phyloP scores from a whole-genome alignment of 164 flowering plant genomes.

The Dillenia turbinata region DNA sequence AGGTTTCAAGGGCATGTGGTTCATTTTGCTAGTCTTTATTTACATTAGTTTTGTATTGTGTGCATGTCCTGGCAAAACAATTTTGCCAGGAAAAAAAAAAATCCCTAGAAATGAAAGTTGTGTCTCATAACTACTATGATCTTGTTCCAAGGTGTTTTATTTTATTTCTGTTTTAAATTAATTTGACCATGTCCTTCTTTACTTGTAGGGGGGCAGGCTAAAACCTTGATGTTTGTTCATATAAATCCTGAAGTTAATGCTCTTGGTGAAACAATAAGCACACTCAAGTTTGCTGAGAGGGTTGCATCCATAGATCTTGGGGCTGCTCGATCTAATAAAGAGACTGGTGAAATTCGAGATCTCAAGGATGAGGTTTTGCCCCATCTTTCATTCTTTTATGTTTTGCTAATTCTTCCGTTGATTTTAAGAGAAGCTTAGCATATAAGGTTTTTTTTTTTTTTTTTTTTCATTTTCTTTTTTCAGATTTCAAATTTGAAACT shows the following conservation, averaged over 20 bases:
- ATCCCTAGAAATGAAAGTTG: too few relatives aligned
- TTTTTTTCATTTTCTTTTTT: slow-evolving; percentile 1
- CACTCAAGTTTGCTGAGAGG: slow-evolving; percentile 91
- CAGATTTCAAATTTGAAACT: slow-evolving; percentile 64
- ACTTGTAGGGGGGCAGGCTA: slow-evolving; percentile 83
- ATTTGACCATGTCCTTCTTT: too few relatives aligned
- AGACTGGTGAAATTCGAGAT: slow-evolving; percentile 66
- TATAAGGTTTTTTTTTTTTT: not conserved
- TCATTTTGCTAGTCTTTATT: not conserved
- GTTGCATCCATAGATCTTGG: slow-evolving; percentile 86
- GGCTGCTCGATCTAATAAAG: slow-evolving; percentile 82
- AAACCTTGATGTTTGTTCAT: slow-evolving; percentile 94
- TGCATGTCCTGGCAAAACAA: too few relatives aligned
- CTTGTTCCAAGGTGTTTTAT: not conserved
- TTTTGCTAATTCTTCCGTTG: not conserved
- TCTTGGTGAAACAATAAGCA: slow-evolving; percentile 84
- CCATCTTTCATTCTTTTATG: not conserved
- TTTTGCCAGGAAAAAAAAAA: too few relatives aligned
- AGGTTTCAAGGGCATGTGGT: not conserved
- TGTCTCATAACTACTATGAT: not conserved
- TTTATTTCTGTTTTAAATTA: not conserved
- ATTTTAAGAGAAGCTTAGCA: too few relatives aligned
- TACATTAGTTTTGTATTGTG: not conserved
- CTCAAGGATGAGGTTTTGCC: slow-evolving; percentile 75
- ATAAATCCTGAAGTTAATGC: slow-evolving; percentile 78